Evolutionary conservation across 345 rosid genomes (phyloP), one percentile per base, ranked within the genome.

Genomic region (Alliaria petiolata): DNA sequence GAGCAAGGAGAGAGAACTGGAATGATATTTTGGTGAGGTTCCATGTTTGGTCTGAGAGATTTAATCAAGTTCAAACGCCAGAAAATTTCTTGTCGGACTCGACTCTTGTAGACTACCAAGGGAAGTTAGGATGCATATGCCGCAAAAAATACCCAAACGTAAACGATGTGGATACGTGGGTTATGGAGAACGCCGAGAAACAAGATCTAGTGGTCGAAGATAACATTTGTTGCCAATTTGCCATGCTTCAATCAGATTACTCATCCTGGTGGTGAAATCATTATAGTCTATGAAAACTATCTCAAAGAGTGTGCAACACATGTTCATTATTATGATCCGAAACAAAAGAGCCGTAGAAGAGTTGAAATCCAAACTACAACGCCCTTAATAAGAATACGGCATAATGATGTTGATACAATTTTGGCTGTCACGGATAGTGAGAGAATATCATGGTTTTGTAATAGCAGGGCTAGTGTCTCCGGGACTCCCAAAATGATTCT

Each of bases 401-500:
- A n/a, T n/a, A n/a, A n/a, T n/a, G n/a, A n/a, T n/a, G n/a, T n/a
- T n/a, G n/a, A n/a, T n/a, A n/a, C n/a, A n/a, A n/a, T n/a, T n/a
- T n/a, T n/a, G n/a, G n/a, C n/a, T n/a, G n/a, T n/a, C n/a, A n/a
- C n/a, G n/a, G n/a, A n/a, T n/a, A n/a, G n/a, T n/a, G n/a, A n/a
- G n/a, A n/a, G n/a, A n/a, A n/a, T n/a, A n/a, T n/a, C n/a, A n/a
- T n/a, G n/a, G n/a, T n/a, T n/a, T n/a, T n/a, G n/a, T 57, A 17
- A 71, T 31, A 57, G 15, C 74, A 65, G 56, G 19, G 49, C 22
- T 75, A 44, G 59, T 13, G 55, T 70, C 82, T 76, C 84, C 87
- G 5, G 59, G 62, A 79, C 71, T 58, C 82, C 87, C 82, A 78
- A 89, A 89, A 80, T 61, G 35, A 45, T 71, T 85, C 52, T 80